These are phyloP conservation scores for Actinomortierella ambigua DNA, from an alignment of 371 early-diverging fungal species.

Conservation along the genomic window DNA sequence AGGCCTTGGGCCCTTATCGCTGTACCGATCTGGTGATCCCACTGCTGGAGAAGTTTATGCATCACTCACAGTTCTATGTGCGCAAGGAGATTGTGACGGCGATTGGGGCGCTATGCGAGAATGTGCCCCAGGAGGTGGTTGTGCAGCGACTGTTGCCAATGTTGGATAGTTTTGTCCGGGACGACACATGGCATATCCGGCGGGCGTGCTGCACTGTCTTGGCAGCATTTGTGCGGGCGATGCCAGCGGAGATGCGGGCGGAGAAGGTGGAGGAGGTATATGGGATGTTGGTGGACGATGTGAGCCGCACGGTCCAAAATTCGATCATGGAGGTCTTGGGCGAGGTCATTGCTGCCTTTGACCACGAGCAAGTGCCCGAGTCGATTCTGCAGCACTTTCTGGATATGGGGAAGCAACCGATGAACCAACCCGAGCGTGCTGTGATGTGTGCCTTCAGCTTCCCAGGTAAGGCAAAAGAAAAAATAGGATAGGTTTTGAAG, in stretches of 20 bases:
- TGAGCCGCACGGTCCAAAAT: slow-evolving; percentile 63
- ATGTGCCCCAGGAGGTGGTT: slow-evolving; percentile 49
- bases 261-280: slow-evolving; percentile 52
- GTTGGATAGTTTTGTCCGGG: slow-evolving; percentile 53
- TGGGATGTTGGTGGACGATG: slow-evolving; percentile 56
- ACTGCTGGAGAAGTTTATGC: slow-evolving; percentile 54
- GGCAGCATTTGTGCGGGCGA: slow-evolving; percentile 52
- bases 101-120: slow-evolving; percentile 52
- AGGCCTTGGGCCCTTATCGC: slow-evolving; percentile 52
- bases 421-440: slow-evolving; percentile 59
- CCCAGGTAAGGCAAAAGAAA: slow-evolving; percentile 37
- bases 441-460: slow-evolving; percentile 67
- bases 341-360: slow-evolving; percentile 52
- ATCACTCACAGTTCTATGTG: slow-evolving; percentile 59
- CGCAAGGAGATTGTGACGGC: slow-evolving; percentile 66
- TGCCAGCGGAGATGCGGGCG: slow-evolving; percentile 51
- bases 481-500: neutral
- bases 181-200: slow-evolving; percentile 68
- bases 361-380: slow-evolving; percentile 50
- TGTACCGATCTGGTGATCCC: slow-evolving; percentile 57
- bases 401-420: slow-evolving; percentile 36
- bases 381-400: slow-evolving; percentile 46
- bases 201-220: slow-evolving; percentile 59
- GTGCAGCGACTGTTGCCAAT: slow-evolving; percentile 57
- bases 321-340: slow-evolving; percentile 63